Evolutionary conservation across 345 rosid genomes (phyloP).

Genomic region (Populus ilicifolia): DNA sequence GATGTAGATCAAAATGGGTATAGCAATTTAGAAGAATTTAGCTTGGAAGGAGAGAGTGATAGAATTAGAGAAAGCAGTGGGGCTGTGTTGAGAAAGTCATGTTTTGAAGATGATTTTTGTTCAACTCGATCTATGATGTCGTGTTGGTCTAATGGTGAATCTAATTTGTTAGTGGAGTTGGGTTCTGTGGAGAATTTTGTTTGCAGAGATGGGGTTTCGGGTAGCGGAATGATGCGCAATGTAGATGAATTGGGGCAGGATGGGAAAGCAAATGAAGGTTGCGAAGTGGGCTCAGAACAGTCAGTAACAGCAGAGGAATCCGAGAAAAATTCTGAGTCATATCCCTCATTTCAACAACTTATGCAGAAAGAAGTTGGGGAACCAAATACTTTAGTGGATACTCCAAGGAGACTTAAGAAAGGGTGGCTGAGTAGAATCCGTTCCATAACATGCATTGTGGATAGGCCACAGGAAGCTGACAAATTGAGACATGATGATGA

Average conservation of each 20-base stretch:
- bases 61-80: conserved; percentile 32
- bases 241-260: conserved; percentile 28
- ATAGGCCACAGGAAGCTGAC: conserved; percentile 23
- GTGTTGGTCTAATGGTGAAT: conserved; percentile 22
- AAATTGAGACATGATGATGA: conserved; percentile 31
- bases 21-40: conserved; percentile 9
- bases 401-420: conserved; percentile 29
- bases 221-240: conserved; percentile 31
- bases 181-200: conserved; percentile 12
- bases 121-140: conserved; percentile 27
- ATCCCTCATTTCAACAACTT: conserved; percentile 25
- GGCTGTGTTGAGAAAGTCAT: conserved; percentile 37
- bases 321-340: conserved; percentile 20
- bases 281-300: conserved; percentile 33
- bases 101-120: conserved; percentile 24
- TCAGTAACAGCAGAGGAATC: conserved; percentile 50
- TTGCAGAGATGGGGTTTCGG: conserved; percentile 31
- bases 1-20: conserved; percentile 22
- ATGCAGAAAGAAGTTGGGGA: conserved; percentile 17
- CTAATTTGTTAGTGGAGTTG: conserved; percentile 16
- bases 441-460: conserved; percentile 27
- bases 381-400: conserved; percentile 13
- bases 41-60: conserved; percentile 16
- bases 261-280: conserved; percentile 26
- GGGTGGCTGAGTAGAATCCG: conserved; percentile 58